A percentile compares a stretch with the other conserved stretches of the same genome.
These are phyloP conservation scores for Stemphylium vesicarium DNA, from an alignment of 2,329 filamentous ascomycete species.

Conservation along the genomic window DNA sequence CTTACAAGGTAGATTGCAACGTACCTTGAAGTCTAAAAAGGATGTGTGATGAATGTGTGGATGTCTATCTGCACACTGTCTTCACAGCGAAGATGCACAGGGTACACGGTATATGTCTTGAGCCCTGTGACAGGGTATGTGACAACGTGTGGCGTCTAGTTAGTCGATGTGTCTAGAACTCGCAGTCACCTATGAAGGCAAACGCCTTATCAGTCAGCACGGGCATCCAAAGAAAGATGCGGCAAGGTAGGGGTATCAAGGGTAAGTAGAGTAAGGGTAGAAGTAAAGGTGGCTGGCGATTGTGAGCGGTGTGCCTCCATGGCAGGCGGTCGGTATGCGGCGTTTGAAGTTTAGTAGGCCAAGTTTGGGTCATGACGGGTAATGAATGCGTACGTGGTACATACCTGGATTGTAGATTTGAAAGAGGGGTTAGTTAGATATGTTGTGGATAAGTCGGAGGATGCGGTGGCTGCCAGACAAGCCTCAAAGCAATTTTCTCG, in stretches of 20 bases:
- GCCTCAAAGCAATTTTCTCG: neutral
- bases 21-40: slow-evolving; percentile 22
- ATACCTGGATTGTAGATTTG: slow-evolving; percentile 8
- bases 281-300: neutral
- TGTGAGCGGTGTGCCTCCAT: neutral
- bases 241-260: slow-evolving; percentile 1
- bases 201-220: slow-evolving; percentile 17
- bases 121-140: slow-evolving; percentile 15
- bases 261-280: slow-evolving; percentile 13
- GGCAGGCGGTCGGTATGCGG: neutral
- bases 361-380: neutral
- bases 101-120: slow-evolving; percentile 13
- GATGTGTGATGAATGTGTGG: neutral
- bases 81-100: slow-evolving; percentile 18
- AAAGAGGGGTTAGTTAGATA: neutral
- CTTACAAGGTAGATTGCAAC: neutral
- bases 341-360: neutral
- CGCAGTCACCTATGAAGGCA: slow-evolving; percentile 19
- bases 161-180: slow-evolving; percentile 14
- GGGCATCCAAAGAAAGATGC: slow-evolving; percentile 2
- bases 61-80: slow-evolving; percentile 9
- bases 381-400: neutral
- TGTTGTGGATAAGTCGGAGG: neutral
- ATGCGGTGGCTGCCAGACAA: neutral
- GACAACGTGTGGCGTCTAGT: slow-evolving; percentile 11